These are phyloP conservation scores for Fusarium solani-melongenae DNA, from an alignment of 2,329 filamentous ascomycete genomes.

Conservation along the genomic window DNA sequence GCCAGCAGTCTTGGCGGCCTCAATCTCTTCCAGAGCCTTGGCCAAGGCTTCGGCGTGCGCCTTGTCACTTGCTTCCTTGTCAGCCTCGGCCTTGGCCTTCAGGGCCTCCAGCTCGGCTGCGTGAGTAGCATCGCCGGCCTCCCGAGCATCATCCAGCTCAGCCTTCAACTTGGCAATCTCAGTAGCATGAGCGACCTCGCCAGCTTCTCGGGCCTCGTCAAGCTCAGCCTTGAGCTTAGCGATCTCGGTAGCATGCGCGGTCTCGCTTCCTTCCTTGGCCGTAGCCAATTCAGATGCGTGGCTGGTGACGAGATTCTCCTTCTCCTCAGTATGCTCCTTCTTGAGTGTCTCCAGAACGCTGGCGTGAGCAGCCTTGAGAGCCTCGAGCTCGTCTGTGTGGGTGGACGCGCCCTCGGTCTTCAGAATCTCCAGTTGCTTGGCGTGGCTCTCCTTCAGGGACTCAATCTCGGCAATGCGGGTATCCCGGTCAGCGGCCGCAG, in stretches of 20 bases:
- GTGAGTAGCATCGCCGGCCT: conserved; percentile 43
- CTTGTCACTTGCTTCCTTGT: conserved; percentile 53
- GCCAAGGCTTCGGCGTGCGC: conserved; percentile 46
- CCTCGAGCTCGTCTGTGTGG: conserved; percentile 54
- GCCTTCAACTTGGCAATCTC: conserved; percentile 44
- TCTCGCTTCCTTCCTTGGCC: conserved; percentile 45
- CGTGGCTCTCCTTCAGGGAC: conserved; percentile 65
- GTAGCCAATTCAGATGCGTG: conserved; percentile 48
- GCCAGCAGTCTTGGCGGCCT: conserved; percentile 44
- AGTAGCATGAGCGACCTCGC: conserved; percentile 43
- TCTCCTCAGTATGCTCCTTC: conserved; percentile 53
- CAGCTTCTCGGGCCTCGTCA: conserved; percentile 44
- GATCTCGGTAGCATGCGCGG: conserved; percentile 45
- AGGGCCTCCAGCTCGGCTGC: conserved; percentile 53
- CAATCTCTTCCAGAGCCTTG: conserved; percentile 47
- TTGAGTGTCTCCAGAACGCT: conserved; percentile 56
- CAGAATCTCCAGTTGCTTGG: conserved; percentile 58
- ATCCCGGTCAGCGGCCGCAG: conserved; percentile 61
- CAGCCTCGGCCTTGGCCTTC: conserved; percentile 56
- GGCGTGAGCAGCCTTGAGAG: conserved; percentile 57
- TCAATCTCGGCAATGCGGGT: conserved; percentile 63
- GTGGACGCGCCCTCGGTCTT: conserved; percentile 55
- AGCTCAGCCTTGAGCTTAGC: conserved; percentile 45
- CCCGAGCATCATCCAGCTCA: conserved; percentile 47
- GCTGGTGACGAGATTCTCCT: conserved; percentile 46